phyloP scores from a whole-genome alignment of 495 filamentous ascomycete genomes.

The Barbatosphaeria neglecta region DNA sequence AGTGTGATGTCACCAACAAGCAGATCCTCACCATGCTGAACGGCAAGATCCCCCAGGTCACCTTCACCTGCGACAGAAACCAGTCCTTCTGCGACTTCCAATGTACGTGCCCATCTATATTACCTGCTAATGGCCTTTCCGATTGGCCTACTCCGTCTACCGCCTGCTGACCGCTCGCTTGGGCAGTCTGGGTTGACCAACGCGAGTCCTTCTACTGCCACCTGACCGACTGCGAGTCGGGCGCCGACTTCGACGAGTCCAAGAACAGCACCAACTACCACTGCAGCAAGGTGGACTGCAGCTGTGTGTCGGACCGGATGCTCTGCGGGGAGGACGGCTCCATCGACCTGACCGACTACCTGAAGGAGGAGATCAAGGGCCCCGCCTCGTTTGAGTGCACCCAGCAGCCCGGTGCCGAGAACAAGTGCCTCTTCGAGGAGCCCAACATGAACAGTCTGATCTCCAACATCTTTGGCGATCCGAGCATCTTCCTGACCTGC shows the following conservation, averaged over 20 bases:
- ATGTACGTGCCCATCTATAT: slow-evolving; percentile 44
- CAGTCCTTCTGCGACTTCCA: slow-evolving; percentile 78
- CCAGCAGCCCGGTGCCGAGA: slow-evolving; percentile 46
- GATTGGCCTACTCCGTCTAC: not conserved
- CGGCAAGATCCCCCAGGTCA: slow-evolving; percentile 76
- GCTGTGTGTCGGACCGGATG: slow-evolving; percentile 83
- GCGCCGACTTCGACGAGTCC: slow-evolving; percentile 49
- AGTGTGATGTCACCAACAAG: slow-evolving; percentile 91
- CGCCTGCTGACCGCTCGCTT: slow-evolving; percentile 23
- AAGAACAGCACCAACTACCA: slow-evolving; percentile 74
- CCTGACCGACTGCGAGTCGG: slow-evolving; percentile 68
- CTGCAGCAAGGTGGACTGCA: slow-evolving; percentile 74
- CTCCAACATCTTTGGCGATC: slow-evolving; percentile 75
- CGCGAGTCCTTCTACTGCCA: slow-evolving; percentile 93
- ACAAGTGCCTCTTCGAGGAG: slow-evolving; percentile 72
- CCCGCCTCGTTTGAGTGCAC: slow-evolving; percentile 71
- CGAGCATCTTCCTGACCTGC: slow-evolving; percentile 74
- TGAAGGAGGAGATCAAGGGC: slow-evolving; percentile 66
- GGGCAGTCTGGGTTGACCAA: slow-evolving; percentile 81
- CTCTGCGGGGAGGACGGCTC: slow-evolving; percentile 85
- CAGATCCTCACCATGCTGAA: slow-evolving; percentile 84
- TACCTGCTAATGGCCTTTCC: too few species aligned
- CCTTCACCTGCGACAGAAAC: slow-evolving; percentile 77
- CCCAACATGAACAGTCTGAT: slow-evolving; percentile 85
- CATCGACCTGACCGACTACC: slow-evolving; percentile 83